Evolutionary conservation across 1,139 yeast genomes (phyloP).

Genomic region (Wickerhamomyces sp.): DNA sequence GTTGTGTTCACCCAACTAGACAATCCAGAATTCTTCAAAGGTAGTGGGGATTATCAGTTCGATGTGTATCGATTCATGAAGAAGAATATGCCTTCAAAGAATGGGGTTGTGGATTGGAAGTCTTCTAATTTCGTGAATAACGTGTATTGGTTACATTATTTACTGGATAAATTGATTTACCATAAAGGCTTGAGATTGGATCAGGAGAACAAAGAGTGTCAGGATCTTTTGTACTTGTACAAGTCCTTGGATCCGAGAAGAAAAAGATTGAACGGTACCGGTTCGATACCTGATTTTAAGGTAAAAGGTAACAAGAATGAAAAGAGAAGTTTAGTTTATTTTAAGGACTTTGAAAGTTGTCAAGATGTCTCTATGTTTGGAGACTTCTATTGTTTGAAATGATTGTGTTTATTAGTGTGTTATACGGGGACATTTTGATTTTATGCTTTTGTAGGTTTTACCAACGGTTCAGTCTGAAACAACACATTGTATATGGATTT

Average conservation of each 20-base stretch:
- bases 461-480: not conserved
- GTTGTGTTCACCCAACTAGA: conserved; percentile 38
- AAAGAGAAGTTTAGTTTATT: conserved; percentile 13
- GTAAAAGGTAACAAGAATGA: conserved; percentile 14
- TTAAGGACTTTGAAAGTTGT: conserved; percentile 19
- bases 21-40: conserved; percentile 49
- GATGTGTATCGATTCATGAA: conserved; percentile 50
- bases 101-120: conserved; percentile 30
- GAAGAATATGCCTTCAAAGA: conserved; percentile 16
- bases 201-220: conserved; percentile 8
- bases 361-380: conserved; percentile 22
- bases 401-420: not conserved
- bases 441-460: not conserved
- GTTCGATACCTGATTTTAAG: not conserved
- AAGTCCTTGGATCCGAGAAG: conserved; percentile 23
- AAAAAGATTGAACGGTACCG: conserved; percentile 9
- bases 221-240: conserved; percentile 12
- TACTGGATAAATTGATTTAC: conserved; percentile 30
- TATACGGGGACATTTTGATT: not conserved
- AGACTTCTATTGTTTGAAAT: conserved; percentile 11
- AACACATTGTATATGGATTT: conserved; percentile 3
- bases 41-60: conserved; percentile 47
- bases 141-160: conserved; percentile 41
- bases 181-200: conserved; percentile 21
- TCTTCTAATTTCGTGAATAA: conserved; percentile 34